These are phyloP conservation scores for Trifolium dubium DNA, from an alignment of 306 rosid genomes.

Conservation along the genomic window DNA sequence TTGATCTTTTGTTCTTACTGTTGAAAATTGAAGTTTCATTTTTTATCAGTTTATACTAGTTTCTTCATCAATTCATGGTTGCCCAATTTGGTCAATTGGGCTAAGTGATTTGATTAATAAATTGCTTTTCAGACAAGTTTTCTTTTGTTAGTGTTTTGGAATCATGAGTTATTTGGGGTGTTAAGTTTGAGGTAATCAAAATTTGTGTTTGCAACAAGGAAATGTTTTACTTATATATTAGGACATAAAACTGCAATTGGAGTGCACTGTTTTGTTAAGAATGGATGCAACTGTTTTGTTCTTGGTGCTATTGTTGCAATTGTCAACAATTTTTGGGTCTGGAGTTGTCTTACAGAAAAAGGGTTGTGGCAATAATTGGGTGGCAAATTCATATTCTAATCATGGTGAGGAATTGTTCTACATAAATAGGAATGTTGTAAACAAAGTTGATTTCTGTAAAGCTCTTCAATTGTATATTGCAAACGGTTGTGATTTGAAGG, in stretches of 20 bases:
- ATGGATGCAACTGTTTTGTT: slow-evolving; percentile 51
- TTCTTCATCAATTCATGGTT: slow-evolving; percentile 13
- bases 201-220: slow-evolving; percentile 24
- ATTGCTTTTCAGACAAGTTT: slow-evolving; percentile 13
- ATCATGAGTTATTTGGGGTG: slow-evolving; percentile 16
- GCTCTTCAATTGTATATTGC: slow-evolving; percentile 58
- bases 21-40: slow-evolving; percentile 35
- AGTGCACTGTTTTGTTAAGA: slow-evolving; percentile 39
- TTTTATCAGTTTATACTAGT: slow-evolving; percentile 14
- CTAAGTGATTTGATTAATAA: slow-evolving; percentile 6
- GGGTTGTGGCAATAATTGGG: slow-evolving; percentile 60
- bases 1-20: slow-evolving; percentile 30
- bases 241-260: slow-evolving; percentile 36
- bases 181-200: slow-evolving; percentile 24
- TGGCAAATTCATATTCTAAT: slow-evolving; percentile 52
- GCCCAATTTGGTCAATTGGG: slow-evolving; percentile 49
- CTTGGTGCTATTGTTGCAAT: slow-evolving; percentile 55
- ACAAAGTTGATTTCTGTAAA: slow-evolving; percentile 62
- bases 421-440: slow-evolving; percentile 62
- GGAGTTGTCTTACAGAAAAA: slow-evolving; percentile 49
- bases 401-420: slow-evolving; percentile 57
- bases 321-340: slow-evolving; percentile 55
- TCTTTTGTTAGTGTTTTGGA: slow-evolving; percentile 1
- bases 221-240: slow-evolving; percentile 44
- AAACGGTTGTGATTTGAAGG: slow-evolving; percentile 62